These are phyloP conservation scores for Chlorella sp. DNA, from an alignment of 139 green algal genomes.

Conservation along the genomic window DNA sequence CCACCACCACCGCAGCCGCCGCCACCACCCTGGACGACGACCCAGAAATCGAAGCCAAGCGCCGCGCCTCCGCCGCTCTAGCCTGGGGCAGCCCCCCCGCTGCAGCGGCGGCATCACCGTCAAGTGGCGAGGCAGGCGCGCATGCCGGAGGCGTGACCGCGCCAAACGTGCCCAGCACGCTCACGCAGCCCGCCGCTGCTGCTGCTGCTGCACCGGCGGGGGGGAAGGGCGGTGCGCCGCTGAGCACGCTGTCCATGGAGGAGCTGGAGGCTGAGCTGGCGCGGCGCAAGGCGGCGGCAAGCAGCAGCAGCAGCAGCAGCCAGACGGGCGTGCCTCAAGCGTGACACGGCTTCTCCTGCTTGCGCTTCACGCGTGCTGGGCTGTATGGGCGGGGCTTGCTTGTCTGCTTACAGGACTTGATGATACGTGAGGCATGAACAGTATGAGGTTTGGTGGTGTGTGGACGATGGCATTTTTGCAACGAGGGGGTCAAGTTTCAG, in stretches of 20 bases:
- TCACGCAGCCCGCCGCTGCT: neutral
- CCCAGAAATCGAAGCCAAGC: conserved; percentile 76
- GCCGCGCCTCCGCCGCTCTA: conserved; percentile 55
- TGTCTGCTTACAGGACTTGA: neutral
- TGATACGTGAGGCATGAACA: neutral
- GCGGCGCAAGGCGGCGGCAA: conserved; percentile 20
- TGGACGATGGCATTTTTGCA: too few species aligned
- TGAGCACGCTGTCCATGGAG: conserved; percentile 53
- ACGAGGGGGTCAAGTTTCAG: too few species aligned
- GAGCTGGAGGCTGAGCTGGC: conserved; percentile 75
- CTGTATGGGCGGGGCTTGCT: neutral
- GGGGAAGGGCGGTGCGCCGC: neutral
- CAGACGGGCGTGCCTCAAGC: neutral
- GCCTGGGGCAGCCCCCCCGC: conserved; percentile 60
- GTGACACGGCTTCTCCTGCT: neutral
- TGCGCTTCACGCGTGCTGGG: neutral
- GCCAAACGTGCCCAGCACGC: neutral
- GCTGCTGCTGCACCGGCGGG: neutral
- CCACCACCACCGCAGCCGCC: too few species aligned
- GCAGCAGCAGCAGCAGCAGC: too few species aligned
- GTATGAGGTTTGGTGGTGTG: too few species aligned
- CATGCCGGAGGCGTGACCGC: conserved; percentile 17
- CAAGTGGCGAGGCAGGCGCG: neutral
- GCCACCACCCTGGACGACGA: too few species aligned
- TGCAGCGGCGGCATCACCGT: neutral